Evolutionary conservation across 2,329 filamentous ascomycete genomes (phyloP).

Genomic region (Zymoseptoria pseudotritici): DNA sequence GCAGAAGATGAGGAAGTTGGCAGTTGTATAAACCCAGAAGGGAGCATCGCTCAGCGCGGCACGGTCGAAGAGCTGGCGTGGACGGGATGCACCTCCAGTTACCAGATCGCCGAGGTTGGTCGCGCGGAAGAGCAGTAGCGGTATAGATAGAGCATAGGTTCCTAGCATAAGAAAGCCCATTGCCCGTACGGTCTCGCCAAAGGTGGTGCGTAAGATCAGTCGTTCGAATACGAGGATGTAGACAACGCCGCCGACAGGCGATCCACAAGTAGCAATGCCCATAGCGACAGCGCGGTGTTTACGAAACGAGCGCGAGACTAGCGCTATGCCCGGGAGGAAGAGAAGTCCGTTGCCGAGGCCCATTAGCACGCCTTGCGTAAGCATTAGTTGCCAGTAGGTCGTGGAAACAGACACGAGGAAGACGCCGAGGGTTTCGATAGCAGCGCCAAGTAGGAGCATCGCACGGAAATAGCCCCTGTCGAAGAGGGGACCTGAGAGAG

Average conservation of each 20-base stretch:
- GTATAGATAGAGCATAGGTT: slow-evolving; percentile 30
- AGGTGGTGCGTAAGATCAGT: slow-evolving; percentile 40
- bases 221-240: slow-evolving; percentile 43
- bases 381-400: slow-evolving; percentile 44
- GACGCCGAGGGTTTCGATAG: slow-evolving; percentile 40
- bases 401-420: slow-evolving; percentile 45
- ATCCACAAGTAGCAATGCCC: slow-evolving; percentile 41
- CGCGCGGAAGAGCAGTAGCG: slow-evolving; percentile 29
- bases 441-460: slow-evolving; percentile 34
- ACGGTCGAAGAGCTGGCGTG: slow-evolving; percentile 32
- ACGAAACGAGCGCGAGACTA: slow-evolving; percentile 41
- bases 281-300: slow-evolving; percentile 40
- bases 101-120: slow-evolving; percentile 25
- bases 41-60: slow-evolving; percentile 34
- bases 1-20: slow-evolving; percentile 28
- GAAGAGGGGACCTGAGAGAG: slow-evolving; percentile 44
- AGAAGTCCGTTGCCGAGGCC: slow-evolving; percentile 42
- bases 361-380: slow-evolving; percentile 43
- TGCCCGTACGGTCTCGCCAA: slow-evolving; percentile 46
- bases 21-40: slow-evolving; percentile 32
- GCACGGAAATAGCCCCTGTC: slow-evolving; percentile 41
- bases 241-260: slow-evolving; percentile 45
- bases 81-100: slow-evolving; percentile 11
- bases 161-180: slow-evolving; percentile 45
- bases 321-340: slow-evolving; percentile 47